These are phyloP conservation scores for Rhododendron kiyosumense DNA, from an alignment of 148 eudicot species.

Conservation along the genomic window DNA sequence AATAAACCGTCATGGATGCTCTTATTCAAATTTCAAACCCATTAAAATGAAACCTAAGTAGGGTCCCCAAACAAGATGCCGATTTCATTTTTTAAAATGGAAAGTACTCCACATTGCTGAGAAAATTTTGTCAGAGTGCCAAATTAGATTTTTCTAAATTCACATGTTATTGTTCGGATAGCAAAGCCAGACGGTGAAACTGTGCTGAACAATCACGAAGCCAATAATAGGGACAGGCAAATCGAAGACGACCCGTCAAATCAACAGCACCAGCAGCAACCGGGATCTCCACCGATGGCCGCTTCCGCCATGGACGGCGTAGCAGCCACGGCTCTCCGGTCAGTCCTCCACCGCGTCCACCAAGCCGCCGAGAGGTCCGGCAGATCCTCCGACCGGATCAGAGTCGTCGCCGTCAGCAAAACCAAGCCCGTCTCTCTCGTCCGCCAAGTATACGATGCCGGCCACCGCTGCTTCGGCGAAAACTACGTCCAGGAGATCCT, in stretches of 20 bases:
- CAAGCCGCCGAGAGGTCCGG: slow-evolving; percentile 70
- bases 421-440: slow-evolving; percentile 76
- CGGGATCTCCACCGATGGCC: slow-evolving; percentile 22
- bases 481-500: slow-evolving; percentile 88
- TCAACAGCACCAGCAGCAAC: neutral
- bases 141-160: too few relatives aligned
- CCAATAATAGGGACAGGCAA: neutral
- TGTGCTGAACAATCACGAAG: slow-evolving; percentile 21
- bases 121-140: too few relatives aligned
- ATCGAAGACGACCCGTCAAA: neutral
- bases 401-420: slow-evolving; percentile 87
- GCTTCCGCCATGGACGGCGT: slow-evolving; percentile 67
- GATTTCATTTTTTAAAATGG: too few relatives aligned
- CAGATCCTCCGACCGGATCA: slow-evolving; percentile 55
- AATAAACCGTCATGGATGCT: too few relatives aligned
- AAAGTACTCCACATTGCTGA: too few relatives aligned
- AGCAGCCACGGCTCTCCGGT: slow-evolving; percentile 73
- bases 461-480: slow-evolving; percentile 87
- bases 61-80: too few relatives aligned
- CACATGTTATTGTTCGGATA: too few relatives aligned
- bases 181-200: neutral
- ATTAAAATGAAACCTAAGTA: too few relatives aligned
- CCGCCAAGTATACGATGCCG: slow-evolving; percentile 85
- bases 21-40: too few relatives aligned
- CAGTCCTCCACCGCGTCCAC: slow-evolving; percentile 62